Conservation (phyloP, 805 yeast species). For the Wickerhamomyces xylosicus region DNA sequence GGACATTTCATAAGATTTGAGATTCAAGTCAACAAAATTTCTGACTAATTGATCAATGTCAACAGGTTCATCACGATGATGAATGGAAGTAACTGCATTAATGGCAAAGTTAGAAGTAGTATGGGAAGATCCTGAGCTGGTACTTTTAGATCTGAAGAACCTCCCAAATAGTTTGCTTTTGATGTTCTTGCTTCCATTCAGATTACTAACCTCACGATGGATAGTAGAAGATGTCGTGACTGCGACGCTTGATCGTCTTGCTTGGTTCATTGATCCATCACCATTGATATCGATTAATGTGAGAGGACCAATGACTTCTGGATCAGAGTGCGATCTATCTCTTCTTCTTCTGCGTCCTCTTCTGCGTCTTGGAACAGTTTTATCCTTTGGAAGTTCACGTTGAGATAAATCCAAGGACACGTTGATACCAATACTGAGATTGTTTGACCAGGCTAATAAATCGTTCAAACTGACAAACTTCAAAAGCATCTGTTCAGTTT, state of each 20-base stretch:
- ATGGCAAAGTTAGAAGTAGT: not conserved
- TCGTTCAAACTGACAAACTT: slow-evolving; percentile 53
- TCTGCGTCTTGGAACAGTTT: slow-evolving; percentile 75
- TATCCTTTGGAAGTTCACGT: slow-evolving; percentile 63
- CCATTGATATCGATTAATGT: slow-evolving; percentile 10
- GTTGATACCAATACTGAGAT: slow-evolving; percentile 65
- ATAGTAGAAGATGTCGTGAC: slow-evolving; percentile 1
- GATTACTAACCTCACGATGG: not conserved
- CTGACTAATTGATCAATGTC: slow-evolving; percentile 5
- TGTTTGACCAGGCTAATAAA: slow-evolving; percentile 71
- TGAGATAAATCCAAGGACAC: slow-evolving; percentile 66
- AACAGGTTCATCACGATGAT: not conserved
- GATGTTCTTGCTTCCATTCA: too few species aligned
- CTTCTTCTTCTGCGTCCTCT: slow-evolving; percentile 27
- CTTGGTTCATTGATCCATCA: slow-evolving; percentile 14
- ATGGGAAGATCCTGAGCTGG: not conserved
- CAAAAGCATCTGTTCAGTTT: slow-evolving; percentile 71
- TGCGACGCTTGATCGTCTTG: slow-evolving; percentile 14
- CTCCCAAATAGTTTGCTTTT: not conserved
- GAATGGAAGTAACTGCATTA: not conserved
- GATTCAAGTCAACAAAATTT: slow-evolving; percentile 1
- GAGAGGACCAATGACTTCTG: slow-evolving; percentile 12
- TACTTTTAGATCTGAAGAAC: not conserved
- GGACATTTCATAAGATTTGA: not conserved
- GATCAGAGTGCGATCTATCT: slow-evolving; percentile 18